phyloP scores from a whole-genome alignment of 306 rosid genomes.

The Urtica urens region DNA sequence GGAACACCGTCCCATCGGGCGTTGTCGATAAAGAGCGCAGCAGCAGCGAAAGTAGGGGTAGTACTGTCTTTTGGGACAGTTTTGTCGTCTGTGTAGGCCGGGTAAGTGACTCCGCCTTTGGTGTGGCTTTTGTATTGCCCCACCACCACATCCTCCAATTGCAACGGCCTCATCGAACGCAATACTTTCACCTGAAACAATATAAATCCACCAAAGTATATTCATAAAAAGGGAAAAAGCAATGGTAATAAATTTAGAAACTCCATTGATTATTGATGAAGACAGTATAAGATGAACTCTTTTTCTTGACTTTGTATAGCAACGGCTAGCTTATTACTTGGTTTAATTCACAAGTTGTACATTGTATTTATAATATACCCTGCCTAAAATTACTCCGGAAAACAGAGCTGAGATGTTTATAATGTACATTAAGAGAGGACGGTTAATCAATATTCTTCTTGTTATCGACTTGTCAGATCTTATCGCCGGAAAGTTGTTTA shows the following conservation, averaged over 20 bases:
- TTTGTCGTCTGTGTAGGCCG: slow-evolving; percentile 62
- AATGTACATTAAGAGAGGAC: no score
- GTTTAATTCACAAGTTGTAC: no score
- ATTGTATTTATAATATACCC: not conserved
- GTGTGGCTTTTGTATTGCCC: slow-evolving; percentile 87
- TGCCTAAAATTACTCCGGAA: slow-evolving; percentile 2
- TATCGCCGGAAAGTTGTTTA: no score
- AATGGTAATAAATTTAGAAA: no score
- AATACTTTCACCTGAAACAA: slow-evolving; percentile 73
- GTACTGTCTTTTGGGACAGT: slow-evolving; percentile 79
- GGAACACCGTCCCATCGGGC: slow-evolving; percentile 99
- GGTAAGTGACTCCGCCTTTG: slow-evolving; percentile 63
- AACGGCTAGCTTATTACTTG: no score
- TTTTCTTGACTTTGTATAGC: no score
- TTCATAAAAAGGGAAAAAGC: slow-evolving; percentile 4
- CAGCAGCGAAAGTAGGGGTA: slow-evolving; percentile 93
- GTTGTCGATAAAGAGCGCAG: slow-evolving; percentile 79
- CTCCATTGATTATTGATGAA: no score
- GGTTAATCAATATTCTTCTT: no score
- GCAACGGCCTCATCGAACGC: slow-evolving; percentile 76
- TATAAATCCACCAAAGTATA: no score
- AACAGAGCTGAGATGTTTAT: no score
- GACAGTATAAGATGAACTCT: no score
- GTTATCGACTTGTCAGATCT: no score
- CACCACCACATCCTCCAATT: slow-evolving; percentile 42